Evolutionary conservation across 305 asterid genomes (phyloP), one percentile per base, ranked within the genome.

Genomic region (Rubia balearica): DNA sequence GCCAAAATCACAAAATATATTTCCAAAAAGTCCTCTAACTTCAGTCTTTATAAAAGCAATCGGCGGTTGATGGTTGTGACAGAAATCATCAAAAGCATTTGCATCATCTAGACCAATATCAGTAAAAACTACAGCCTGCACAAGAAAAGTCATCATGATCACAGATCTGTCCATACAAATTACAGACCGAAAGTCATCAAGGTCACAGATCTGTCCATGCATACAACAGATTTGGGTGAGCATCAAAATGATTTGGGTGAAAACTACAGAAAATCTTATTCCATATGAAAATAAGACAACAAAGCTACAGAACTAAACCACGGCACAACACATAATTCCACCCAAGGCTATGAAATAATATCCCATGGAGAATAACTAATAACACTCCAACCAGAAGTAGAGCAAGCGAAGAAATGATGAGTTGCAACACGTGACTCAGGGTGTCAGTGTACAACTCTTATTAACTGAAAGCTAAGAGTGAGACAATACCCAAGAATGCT

Each of bases 81-180:
- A 93, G 81, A 84, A 93, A 71, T 89, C 95, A 80, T 88, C 78
- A 69, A 89, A 93, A 70, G 87, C 94, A 61, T 85, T 76, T 38
- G 96, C 98, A 6, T 71, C 71, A 80, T 86, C 88, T 69, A 93
- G 70, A 71, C 82, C 69, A 68, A 78, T 76, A 75, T 89, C 92
- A 68, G 97, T 93, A 68, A 90, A 85, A 51, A 93, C 94, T 73
- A 93, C 98, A 86, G 96, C 96, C 98, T 93, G 91, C 81, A 83
- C 38, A 66, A 17, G 24, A 22, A 57, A 48, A 65, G 19, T 11
- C 46, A 38, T 38, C 62, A 24, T 6, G 55, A 21, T 38, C 77
- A 68, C 5, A 17, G 2, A 21, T 27, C 27, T 30, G 12, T 57
- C 43, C 21, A 40, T 27, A 36, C 14, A 33, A 16, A 14, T 49